Base-by-base conservation (phyloP, 1,284 basidiomycete species). In the Stereum hirsutum region DNA sequence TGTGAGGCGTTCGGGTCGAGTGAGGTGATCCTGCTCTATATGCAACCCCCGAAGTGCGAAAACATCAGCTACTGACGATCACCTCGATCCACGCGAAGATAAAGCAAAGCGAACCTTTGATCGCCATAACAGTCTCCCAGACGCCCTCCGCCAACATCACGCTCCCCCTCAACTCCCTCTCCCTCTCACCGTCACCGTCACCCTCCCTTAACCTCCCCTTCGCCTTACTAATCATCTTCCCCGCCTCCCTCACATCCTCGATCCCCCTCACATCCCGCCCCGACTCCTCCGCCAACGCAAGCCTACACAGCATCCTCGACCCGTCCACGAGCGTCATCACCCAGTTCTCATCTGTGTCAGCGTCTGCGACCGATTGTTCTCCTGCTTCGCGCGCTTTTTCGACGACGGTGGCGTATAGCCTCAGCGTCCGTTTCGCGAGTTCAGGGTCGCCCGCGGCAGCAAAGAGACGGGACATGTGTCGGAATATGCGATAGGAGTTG, bases 321-420 rank as follows among this genome's bases (percentile, higher is more conserved):
- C 91, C 92, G 28, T 80, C 74, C 1, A 88, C 68, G 7, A 92
- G 66, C 2, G 78, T 75, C 45, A 79, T 70, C 5, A 92, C 75
- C 75, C 90, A 93, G 36, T 72, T 60, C 10, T 57, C 56, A 49
- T 88, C 76, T 0, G 70, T 72, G 53, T 91, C 80, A 17, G 55
- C 55, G 53, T 91, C 80, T 15, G 55, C 55, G 32, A 72, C 69
- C 23, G 69, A 68, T n/a, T 67, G 64, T 11, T 59, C 54, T 27
- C 59, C 59, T 15, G 66, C 67, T 54, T 91, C 72, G 44, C 77
- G 72, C 6, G 84, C 78, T 57, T 91, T 94, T 42, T 80, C 71
- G 10, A 91, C 86, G 10, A 94, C 72, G 53, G 89, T 81, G n/a
- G 85, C 72, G 55, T 96, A 97, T 24, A 96, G 65, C 35, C 76